Conservation (phyloP, 148 eudicot species). For the Camellia granthamiana region DNA sequence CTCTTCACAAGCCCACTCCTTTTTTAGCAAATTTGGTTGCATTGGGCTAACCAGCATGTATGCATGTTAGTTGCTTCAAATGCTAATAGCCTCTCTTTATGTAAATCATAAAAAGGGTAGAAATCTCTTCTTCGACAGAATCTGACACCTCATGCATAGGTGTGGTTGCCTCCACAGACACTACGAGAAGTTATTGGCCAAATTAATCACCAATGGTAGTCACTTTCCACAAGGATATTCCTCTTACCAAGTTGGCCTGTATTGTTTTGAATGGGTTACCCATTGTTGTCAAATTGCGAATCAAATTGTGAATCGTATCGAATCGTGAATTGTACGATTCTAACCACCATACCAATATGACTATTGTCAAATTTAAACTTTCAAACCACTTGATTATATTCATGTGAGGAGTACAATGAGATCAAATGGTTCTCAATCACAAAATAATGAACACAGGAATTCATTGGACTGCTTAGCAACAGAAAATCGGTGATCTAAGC, state of each 20-base stretch:
- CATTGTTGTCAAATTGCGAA: too few relatives aligned
- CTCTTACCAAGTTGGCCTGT: not conserved
- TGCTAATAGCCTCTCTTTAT: too few relatives aligned
- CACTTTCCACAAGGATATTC: not conserved
- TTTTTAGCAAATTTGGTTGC: too few relatives aligned
- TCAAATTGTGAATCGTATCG: too few relatives aligned
- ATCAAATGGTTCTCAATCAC: not conserved
- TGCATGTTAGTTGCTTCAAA: too few relatives aligned
- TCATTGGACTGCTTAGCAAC: not conserved
- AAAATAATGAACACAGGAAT: not conserved
- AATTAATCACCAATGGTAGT: not conserved
- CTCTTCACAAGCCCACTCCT: too few relatives aligned
- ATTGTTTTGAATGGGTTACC: not conserved
- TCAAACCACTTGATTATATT: not conserved
- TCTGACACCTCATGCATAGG: not conserved
- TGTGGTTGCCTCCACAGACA: not conserved
- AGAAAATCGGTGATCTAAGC: not conserved
- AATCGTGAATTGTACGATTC: too few relatives aligned
- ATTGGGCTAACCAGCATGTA: too few relatives aligned
- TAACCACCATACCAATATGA: too few relatives aligned
- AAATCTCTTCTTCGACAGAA: too few relatives aligned
- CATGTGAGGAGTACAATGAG: slow-evolving; percentile 1
- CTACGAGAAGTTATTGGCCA: not conserved
- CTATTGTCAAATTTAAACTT: too few relatives aligned
- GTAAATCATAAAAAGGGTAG: too few relatives aligned